Evolutionary conservation across 805 yeast genomes (phyloP).

Genomic region (Candida berthetii): DNA sequence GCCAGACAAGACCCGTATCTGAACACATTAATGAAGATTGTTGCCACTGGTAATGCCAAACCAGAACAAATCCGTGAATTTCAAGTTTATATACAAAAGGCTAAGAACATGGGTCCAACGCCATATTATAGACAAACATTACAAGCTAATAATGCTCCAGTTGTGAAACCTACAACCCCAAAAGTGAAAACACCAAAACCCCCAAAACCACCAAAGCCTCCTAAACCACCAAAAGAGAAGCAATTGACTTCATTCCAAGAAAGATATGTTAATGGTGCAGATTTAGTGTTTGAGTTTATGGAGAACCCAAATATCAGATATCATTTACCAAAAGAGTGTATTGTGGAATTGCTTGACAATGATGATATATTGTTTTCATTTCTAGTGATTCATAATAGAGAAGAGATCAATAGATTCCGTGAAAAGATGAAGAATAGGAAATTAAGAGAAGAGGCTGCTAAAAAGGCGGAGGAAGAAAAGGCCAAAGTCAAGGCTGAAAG

Average conservation of each 20-base stretch:
- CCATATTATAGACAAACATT: conserved; percentile 29
- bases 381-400: conserved; percentile 22
- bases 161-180: conserved; percentile 2
- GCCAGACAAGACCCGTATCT: conserved; percentile 69
- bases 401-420: conserved; percentile 17
- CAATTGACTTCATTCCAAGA: conserved; percentile 75
- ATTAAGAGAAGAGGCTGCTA: conserved; percentile 11
- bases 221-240: conserved; percentile 34
- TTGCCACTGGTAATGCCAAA: conserved; percentile 77
- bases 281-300: conserved; percentile 76
- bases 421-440: conserved; percentile 11
- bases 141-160: conserved; percentile 4
- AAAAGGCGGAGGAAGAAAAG: conserved; percentile 9
- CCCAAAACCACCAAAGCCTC: conserved; percentile 8
- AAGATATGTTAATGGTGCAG: conserved; percentile 59
- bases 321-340: conserved; percentile 67
- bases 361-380: conserved; percentile 30
- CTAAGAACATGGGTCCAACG: conserved; percentile 64
- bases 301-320: conserved; percentile 77
- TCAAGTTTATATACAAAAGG: conserved; percentile 74
- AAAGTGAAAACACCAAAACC: conserved; percentile 12
- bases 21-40: conserved; percentile 71
- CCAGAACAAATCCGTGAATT: conserved; percentile 69
- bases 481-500: conserved; percentile 12
- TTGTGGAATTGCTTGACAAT: conserved; percentile 50